These are phyloP conservation scores for Lactarius trivialis DNA, from an alignment of 768 basidiomycete genomes.

Conservation along the genomic window DNA sequence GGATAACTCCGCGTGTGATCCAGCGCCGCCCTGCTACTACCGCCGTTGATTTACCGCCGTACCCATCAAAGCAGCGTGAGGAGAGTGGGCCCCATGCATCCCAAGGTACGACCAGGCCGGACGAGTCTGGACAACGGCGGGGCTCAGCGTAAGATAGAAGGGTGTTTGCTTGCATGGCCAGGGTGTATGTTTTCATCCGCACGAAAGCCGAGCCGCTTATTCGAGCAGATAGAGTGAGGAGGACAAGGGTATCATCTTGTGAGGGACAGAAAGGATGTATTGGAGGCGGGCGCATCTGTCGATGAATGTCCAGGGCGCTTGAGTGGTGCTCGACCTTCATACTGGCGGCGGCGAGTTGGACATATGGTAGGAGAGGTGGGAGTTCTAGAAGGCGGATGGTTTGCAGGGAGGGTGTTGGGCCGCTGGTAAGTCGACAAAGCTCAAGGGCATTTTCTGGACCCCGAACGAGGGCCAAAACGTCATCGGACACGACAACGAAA, in stretches of 20 bases:
- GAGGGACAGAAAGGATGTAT: not conserved
- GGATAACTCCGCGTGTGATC: not conserved
- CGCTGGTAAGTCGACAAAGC: not conserved
- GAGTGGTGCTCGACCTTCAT: not conserved
- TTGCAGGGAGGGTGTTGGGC: not conserved
- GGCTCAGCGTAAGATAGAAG: constrained; percentile 1
- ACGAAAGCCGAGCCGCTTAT: not conserved
- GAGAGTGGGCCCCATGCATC: not conserved
- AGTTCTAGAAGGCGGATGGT: not conserved
- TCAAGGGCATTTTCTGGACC: constrained; percentile 3
- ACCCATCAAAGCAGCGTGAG: not conserved
- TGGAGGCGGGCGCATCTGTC: not conserved
- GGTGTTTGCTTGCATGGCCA: not conserved
- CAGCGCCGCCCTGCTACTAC: not conserved
- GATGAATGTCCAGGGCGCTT: not conserved
- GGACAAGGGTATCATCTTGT: not conserved
- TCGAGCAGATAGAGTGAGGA: not conserved
- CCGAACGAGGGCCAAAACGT: constrained; percentile 2
- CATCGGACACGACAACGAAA: constrained; percentile 1
- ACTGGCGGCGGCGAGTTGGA: not conserved
- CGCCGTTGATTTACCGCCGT: not conserved
- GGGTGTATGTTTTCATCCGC: not conserved
- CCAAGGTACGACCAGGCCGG: not conserved
- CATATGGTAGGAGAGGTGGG: not conserved
- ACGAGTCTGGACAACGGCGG: not conserved